Conservation (phyloP, 208 protist genomes). For the Leishmania gerbilli region DNA sequence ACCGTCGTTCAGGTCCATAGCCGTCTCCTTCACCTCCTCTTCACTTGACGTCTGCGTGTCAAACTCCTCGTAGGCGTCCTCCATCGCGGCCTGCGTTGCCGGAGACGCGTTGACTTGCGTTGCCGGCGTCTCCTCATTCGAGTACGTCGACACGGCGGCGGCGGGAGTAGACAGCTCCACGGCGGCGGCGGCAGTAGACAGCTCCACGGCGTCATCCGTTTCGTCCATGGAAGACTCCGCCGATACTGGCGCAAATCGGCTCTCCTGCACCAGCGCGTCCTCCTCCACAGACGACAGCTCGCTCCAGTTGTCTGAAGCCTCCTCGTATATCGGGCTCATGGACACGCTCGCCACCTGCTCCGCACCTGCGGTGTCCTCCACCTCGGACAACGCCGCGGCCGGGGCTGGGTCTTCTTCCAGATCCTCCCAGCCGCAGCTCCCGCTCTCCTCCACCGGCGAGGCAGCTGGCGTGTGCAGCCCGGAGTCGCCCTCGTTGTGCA, state of each 20-base stretch:
- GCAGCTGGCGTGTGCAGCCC: neutral
- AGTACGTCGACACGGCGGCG: neutral
- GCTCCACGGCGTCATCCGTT: neutral
- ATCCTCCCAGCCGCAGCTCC: neutral
- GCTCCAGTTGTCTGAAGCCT: neutral
- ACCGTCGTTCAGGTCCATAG: constrained; percentile 8
- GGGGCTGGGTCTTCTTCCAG: neutral
- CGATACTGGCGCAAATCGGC: neutral
- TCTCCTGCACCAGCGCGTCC: neutral
- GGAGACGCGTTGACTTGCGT: neutral
- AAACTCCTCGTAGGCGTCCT: neutral
- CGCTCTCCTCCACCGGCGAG: neutral
- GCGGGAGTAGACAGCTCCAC: neutral
- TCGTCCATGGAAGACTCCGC: neutral
- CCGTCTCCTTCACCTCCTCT: neutral
- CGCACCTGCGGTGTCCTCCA: neutral
- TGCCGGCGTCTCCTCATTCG: neutral
- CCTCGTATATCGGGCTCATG: neutral
- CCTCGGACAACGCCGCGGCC: neutral
- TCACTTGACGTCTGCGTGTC: neutral
- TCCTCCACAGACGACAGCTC: neutral
- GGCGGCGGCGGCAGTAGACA: neutral
- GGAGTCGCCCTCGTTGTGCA: neutral
- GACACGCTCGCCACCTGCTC: neutral
- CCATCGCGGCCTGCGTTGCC: neutral